phyloP scores from a whole-genome alignment of 2,329 filamentous ascomycete genomes.

The Chrysoporthe austroafricana region DNA sequence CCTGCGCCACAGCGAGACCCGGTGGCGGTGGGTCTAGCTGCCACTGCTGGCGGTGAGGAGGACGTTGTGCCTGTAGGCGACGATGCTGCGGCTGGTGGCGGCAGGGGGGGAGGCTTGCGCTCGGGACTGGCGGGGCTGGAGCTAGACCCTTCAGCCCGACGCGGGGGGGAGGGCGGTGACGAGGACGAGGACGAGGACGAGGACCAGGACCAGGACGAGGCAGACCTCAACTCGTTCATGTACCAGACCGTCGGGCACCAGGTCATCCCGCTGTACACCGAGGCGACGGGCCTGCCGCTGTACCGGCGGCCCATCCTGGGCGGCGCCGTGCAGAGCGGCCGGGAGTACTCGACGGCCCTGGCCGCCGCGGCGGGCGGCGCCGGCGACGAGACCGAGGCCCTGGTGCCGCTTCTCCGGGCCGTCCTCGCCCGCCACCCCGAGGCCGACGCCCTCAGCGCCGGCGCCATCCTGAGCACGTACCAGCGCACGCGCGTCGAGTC shows the following conservation, averaged over 20 bases:
- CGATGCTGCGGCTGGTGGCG: background rate
- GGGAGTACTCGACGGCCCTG: slow-evolving; percentile 62
- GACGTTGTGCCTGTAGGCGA: background rate
- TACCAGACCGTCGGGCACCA: slow-evolving; percentile 96
- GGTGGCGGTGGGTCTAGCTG: background rate
- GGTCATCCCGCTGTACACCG: slow-evolving; percentile 81
- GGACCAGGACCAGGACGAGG: slow-evolving; percentile 43
- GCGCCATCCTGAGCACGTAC: slow-evolving; percentile 93
- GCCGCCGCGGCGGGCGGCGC: slow-evolving; percentile 25
- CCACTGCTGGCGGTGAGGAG: background rate
- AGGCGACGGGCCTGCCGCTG: slow-evolving; percentile 78
- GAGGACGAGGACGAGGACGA: slow-evolving; percentile 39
- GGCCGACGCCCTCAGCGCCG: slow-evolving; percentile 84
- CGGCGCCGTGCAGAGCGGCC: slow-evolving; percentile 67
- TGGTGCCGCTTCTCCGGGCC: slow-evolving; percentile 72
- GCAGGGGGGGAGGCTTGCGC: background rate
- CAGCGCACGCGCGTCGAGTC: slow-evolving; percentile 96
- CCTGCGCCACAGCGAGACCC: slow-evolving; percentile 7
- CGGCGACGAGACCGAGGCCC: slow-evolving; percentile 84
- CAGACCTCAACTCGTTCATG: slow-evolving; percentile 96
- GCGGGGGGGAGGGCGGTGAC: slow-evolving; percentile 33
- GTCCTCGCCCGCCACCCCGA: slow-evolving; percentile 73
- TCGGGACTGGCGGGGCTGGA: slow-evolving; percentile 4
- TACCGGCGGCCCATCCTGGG: slow-evolving; percentile 81
- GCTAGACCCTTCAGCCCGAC: background rate